Conservation (phyloP, 164 flowering plant species). For the Magnolia officinalis region DNA sequence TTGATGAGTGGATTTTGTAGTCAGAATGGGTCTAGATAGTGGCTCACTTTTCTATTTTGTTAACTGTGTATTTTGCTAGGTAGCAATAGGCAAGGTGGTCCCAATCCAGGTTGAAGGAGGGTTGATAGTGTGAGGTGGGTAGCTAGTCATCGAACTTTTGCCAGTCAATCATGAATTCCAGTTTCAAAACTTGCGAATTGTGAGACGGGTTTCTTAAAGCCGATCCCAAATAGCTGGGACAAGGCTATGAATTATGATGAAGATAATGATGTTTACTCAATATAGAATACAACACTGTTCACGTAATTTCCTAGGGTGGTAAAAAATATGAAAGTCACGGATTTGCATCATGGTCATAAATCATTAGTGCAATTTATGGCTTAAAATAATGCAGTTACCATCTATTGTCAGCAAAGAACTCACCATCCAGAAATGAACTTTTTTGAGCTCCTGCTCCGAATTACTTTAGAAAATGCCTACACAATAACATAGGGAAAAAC, state of each 20-base stretch:
- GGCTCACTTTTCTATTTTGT: no score
- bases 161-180: no score
- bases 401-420: conserved; percentile 11
- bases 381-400: neutral
- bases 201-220: neutral
- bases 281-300: no score
- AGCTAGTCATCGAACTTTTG: no score
- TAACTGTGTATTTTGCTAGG: no score
- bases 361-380: neutral
- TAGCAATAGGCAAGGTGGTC: no score
- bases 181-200: no score
- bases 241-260: neutral
- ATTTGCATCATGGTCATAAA: neutral
- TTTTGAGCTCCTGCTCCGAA: conserved; percentile 62
- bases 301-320: no score
- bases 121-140: no score
- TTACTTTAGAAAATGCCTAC: conserved; percentile 52
- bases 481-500: conserved; percentile 4
- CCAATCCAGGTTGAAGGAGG: no score
- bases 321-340: neutral
- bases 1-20: no score
- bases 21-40: no score
- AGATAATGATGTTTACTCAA: neutral
- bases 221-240: neutral
- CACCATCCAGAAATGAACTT: conserved; percentile 78